Evolutionary conservation across 2,329 filamentous ascomycete genomes (phyloP).

Genomic region (Colletotrichum australisinense): DNA sequence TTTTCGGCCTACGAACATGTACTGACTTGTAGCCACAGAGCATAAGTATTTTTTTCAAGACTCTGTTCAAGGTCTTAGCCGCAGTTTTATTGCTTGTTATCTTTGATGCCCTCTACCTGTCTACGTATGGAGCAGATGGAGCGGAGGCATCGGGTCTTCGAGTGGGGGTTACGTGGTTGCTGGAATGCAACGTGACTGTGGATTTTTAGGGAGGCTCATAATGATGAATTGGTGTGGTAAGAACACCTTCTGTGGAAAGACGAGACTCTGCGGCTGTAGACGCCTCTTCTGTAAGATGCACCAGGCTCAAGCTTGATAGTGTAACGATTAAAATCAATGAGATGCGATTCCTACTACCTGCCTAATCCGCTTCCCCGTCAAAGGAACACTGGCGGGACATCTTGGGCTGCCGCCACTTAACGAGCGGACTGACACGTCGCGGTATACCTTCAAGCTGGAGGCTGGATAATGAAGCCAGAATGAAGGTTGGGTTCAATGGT

Average conservation of each 20-base stretch:
- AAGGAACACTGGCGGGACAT: neutral
- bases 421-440: neutral
- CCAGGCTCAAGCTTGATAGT: neutral
- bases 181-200: neutral
- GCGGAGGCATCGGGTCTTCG: neutral
- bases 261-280: neutral
- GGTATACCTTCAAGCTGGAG: neutral
- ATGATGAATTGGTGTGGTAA: neutral
- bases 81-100: neutral
- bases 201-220: neutral
- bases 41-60: neutral
- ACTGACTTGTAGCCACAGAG: neutral
- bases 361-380: neutral
- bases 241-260: neutral
- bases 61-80: neutral
- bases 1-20: neutral
- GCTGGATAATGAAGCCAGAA: neutral
- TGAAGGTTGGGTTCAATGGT: neutral
- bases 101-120: neutral
- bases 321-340: neutral
- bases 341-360: neutral
- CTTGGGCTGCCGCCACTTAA: too few relatives aligned
- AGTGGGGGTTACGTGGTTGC: neutral
- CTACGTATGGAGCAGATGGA: neutral
- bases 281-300: neutral